Conservation (phyloP, 1,139 yeast genomes). For the Hansenula lynferdii region DNA sequence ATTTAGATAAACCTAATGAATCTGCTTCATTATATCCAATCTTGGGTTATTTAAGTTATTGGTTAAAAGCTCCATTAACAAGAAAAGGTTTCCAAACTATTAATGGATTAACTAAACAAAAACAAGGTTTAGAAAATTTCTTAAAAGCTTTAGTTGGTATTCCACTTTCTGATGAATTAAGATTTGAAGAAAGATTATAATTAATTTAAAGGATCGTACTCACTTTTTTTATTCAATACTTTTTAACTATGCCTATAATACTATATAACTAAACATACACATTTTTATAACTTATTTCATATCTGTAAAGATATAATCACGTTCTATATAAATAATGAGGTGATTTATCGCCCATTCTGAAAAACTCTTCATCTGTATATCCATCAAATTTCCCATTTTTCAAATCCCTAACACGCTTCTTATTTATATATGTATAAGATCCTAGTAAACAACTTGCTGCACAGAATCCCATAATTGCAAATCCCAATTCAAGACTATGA, state of each 20-base stretch:
- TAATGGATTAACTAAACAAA: slow-evolving; percentile 92
- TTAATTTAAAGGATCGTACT: background rate
- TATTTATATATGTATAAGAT: slow-evolving; percentile 22
- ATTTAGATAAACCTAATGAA: slow-evolving; percentile 35
- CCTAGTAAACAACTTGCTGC: slow-evolving; percentile 9
- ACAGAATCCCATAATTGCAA: slow-evolving; percentile 13
- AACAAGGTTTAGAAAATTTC: slow-evolving; percentile 87
- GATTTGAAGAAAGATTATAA: slow-evolving; percentile 83
- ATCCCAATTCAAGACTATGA: slow-evolving; percentile 12
- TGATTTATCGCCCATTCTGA: slow-evolving; percentile 29
- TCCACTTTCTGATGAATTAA: slow-evolving; percentile 85
- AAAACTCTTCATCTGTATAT: slow-evolving; percentile 22
- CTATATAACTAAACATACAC: too few species aligned
- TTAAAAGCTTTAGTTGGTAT: slow-evolving; percentile 87
- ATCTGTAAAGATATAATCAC: background rate
- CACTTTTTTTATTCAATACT: slow-evolving; percentile 19
- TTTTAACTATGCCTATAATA: background rate
- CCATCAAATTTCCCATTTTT: slow-evolving; percentile 25
- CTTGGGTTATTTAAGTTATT: slow-evolving; percentile 82
- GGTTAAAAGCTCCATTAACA: slow-evolving; percentile 95
- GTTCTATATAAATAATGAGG: slow-evolving; percentile 5
- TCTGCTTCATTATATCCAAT: slow-evolving; percentile 72
- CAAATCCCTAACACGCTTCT: slow-evolving; percentile 18
- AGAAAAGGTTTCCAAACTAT: slow-evolving; percentile 89
- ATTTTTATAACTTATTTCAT: too few species aligned